Base-by-base conservation (phyloP, 805 yeast genomes). In the Teunomyces funiuensis region DNA sequence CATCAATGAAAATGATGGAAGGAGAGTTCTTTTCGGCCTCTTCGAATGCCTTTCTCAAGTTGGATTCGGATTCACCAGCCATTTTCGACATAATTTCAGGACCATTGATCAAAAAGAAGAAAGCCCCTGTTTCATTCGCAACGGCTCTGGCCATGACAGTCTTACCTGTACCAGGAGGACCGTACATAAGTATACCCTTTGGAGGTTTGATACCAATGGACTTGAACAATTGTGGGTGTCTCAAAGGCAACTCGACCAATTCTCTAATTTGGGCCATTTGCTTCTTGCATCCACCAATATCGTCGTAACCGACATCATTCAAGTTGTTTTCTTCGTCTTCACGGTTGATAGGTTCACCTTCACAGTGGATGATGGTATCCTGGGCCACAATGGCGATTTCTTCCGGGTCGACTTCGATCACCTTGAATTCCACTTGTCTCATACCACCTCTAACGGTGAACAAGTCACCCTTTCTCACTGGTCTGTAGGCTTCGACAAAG, bases 131-230 rank as follows among this genome's bases (percentile, higher is more conserved):
- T 70, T 93, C 99, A 58, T 93, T 93, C 36, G 99, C 99, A 40
- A 93, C 99, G n/a, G 99, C 99, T 65, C 99, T 83, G 2, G 99
- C 99, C 96, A 93, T 89, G 54, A 93, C 76, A 23, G 99, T 93
- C 71, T 93, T 93, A 86, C 99, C 99, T 11, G 99, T 93, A 80
- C 99, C 99, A 25, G 99, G 99, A 37, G 99, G 99, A 60, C 99
- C 99, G 65, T 86, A 93, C 96, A 88, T 87, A 60, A 93, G 79
- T 47, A 93, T 89, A 74, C 99, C 99, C 67, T 88, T 87, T 51
- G 99, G 99, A 31, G 99, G 99, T 67, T 93, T 93, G 64, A 93
- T 93, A 79, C 99, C 99, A 60, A 93, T 91, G 28, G 95, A 83
- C 74, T 93, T 93, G 78, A 93, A 93, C 57, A 93, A 79, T 71